Base-by-base conservation (phyloP, 371 early-diverging fungal species). In the Mucor indicus region DNA sequence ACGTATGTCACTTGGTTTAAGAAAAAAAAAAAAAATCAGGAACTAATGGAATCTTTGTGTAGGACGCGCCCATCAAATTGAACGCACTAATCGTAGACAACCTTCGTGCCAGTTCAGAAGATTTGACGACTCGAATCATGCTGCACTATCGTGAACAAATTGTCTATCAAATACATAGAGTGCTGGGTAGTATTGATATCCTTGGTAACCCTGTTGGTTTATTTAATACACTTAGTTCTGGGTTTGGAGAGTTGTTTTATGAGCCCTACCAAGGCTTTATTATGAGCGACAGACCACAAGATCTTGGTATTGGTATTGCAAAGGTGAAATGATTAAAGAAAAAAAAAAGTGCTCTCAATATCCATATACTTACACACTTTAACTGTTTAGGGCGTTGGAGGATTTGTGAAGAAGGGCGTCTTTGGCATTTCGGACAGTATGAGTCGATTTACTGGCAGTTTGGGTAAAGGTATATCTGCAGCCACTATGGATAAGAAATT, bases 141-240 rank as follows among this genome's bases (percentile, higher is more conserved):
- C 41, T 69, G 1, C 90, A 91, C 64, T 93, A 92, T 47, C 72
- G 79, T 19, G 87, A 90, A 24, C 89, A 91, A 58, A 62, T 85
- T 3, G 68, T 91, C 12, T 85, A 84, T 44, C 92, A 94, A 64
- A 63, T 93, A 9, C 89, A 93, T 69, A 87, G 84, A 53, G 73
- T 95, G 2, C 71, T 94, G 7, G 95, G 95, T 12, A 89, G 91
- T 38, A 93, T 90, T 8, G 94, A 95, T 52, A 64, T 95, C 29
- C 71, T 94, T 19, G 95, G 95, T 21, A 95, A 95, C 51, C 95
- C 95, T 0, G 91, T 94, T 7, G 93, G 93, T 0, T 62, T 95
- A 17, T 93, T 93, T 63, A 86, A 76, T 63, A 91, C 73, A 24
- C 72, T 95, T 11, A 83, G 89, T 44, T 90, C 90, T 27, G 95